Base-by-base conservation (phyloP, 352 stramenopile species). In the Globisporangium lucens region DNA sequence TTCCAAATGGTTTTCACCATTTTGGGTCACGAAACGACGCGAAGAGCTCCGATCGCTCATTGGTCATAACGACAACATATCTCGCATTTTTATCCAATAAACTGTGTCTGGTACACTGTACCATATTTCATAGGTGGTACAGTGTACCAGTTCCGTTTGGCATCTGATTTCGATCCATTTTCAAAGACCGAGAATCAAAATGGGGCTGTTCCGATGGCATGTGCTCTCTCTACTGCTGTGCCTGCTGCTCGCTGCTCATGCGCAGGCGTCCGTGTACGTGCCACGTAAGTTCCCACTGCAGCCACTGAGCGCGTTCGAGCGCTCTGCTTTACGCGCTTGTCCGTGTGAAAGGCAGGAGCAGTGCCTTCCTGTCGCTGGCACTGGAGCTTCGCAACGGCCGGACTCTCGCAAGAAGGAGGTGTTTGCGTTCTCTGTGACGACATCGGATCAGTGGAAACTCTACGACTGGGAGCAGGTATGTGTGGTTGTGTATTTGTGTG, bases 351-450 rank as follows among this genome's bases (percentile, higher is more conserved):
- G 56, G 6, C 35, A 55, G 36, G 79, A 72, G 33, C 68, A 88
- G 56, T 94, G 86, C 73, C 72, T 94, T 2, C 86, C 86, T 7
- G 70, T 94, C 12, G 71, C 41, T 49, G 41, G 41, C 41, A 49
- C 41, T 4, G 15, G 5, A 22, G 41, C 41, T 49, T n/a, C 12
- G 20, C 38, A 47, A 47, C 38, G 12, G 15, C 8, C n/a, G 13
- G 41, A 3, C 29, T 0, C 9, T 5, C 0, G n/a, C 17, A 38
- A 29, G 30, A 82, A 82, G 17, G 83, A 95, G 67, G 75, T 95
- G 3, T 95, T 93, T 62, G 85, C 82, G 56, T 95, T 95, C 69
- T 95, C 87, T 1, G 77, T 89, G 12, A 68, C 79, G 7, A 80
- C 63, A 0, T 72, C 82, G 22, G 76, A 91, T 56, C 79, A 79